Conservation (phyloP, 2,329 filamentous ascomycete species). For the Pseudovirgaria hyperparasitica region DNA sequence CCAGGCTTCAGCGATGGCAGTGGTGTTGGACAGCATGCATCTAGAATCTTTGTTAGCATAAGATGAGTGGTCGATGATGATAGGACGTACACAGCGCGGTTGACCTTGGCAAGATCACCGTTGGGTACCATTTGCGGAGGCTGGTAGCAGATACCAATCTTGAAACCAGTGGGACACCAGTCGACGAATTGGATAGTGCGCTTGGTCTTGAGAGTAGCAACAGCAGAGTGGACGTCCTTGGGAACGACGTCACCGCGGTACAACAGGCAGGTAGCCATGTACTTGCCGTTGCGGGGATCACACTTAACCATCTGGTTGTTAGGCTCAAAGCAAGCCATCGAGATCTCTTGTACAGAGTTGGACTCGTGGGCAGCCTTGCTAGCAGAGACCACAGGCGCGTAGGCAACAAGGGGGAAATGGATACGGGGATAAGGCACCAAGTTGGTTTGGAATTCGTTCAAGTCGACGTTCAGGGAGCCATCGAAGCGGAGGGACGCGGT, state of each 20-base stretch:
- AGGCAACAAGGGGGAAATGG: constrained; percentile 97
- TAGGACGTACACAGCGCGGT: constrained; percentile 80
- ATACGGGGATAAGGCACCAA: constrained; percentile 97
- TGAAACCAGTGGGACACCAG: constrained; percentile 99
- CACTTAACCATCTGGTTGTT: constrained; percentile 99
- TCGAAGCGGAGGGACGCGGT: constrained; percentile 97
- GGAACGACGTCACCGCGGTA: constrained; percentile 98
- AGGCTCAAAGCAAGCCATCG: constrained; percentile 97
- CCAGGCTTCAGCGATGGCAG: constrained; percentile 97
- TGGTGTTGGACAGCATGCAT: constrained; percentile 99
- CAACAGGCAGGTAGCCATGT: constrained; percentile 97
- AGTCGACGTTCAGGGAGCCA: constrained; percentile 95
- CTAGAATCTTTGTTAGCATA: constrained; percentile 30
- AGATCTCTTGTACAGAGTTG: constrained; percentile 97
- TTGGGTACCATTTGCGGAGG: constrained; percentile 91
- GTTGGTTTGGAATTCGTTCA: constrained; percentile 99
- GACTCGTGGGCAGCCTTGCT: constrained; percentile 95
- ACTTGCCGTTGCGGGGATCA: constrained; percentile 96
- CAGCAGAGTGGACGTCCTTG: constrained; percentile 85
- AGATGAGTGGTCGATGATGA: background rate
- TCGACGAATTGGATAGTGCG: constrained; percentile 98
- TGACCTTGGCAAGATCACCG: constrained; percentile 93
- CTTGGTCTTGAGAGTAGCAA: constrained; percentile 97
- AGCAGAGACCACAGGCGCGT: constrained; percentile 85
- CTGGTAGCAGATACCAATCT: constrained; percentile 99